Conservation (phyloP, 495 filamentous ascomycete genomes). For the Penicillium lagena region DNA sequence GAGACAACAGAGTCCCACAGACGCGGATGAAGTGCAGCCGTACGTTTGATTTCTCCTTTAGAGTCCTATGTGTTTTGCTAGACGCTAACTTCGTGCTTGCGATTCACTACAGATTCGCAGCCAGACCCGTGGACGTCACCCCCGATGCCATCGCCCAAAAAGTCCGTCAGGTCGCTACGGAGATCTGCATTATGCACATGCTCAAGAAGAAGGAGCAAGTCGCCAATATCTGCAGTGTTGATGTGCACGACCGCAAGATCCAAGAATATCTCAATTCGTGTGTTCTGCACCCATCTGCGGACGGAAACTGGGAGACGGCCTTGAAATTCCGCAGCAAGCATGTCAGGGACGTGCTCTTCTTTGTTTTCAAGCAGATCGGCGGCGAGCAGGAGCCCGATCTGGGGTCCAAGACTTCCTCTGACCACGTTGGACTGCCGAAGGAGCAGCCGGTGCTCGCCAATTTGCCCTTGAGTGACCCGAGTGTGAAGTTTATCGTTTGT, state of each 20-base stretch:
- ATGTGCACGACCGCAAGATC: constrained; percentile 26
- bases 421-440: constrained; percentile 13
- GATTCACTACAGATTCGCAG: constrained; percentile 10
- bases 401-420: constrained; percentile 8
- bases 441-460: not conserved
- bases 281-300: constrained; percentile 1
- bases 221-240: constrained; percentile 20
- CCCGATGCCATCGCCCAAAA: constrained; percentile 6
- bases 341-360: constrained; percentile 23
- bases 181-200: constrained; percentile 33
- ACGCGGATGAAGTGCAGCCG: constrained; percentile 10
- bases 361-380: constrained; percentile 32
- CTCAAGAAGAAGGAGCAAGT: constrained; percentile 28
- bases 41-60: constrained; percentile 7
- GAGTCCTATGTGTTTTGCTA: not conserved
- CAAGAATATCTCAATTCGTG: constrained; percentile 9
- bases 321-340: constrained; percentile 26
- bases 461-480: constrained; percentile 49
- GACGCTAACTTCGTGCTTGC: constrained; percentile 4
- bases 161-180: constrained; percentile 40
- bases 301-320: constrained; percentile 18
- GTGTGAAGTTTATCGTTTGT: constrained; percentile 70
- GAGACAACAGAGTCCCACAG: constrained; percentile 1
- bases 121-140: constrained; percentile 1
- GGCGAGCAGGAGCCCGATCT: constrained; percentile 5